Conservation (phyloP, 331 rosid species). For the Malus hybrid region DNA sequence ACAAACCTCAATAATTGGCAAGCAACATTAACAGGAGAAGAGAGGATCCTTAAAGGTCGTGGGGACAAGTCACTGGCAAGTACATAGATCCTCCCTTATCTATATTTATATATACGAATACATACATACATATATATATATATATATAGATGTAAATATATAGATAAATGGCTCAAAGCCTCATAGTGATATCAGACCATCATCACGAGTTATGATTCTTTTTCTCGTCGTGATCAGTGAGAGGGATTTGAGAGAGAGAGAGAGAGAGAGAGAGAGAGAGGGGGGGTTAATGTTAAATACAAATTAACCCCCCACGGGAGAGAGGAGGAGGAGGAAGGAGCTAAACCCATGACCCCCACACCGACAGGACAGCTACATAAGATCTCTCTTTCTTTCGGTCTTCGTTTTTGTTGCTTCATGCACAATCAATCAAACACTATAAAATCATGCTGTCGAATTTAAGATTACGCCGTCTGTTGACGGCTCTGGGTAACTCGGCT, state of each 20-base stretch:
- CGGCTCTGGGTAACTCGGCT: constrained; percentile 8
- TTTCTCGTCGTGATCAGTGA: constrained; percentile 6
- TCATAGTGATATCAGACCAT: constrained; percentile 1
- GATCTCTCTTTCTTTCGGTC: not conserved
- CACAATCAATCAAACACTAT: not conserved
- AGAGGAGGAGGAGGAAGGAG: not conserved
- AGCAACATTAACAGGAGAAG: not conserved
- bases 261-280: not conserved
- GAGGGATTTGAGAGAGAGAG: not conserved
- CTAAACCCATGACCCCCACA: constrained; percentile 17
- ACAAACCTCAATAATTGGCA: constrained; percentile 17
- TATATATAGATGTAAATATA: too few species aligned
- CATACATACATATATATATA: not conserved
- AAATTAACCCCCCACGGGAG: not conserved
- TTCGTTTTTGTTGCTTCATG: not conserved
- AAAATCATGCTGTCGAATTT: not conserved
- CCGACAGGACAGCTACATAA: constrained; percentile 9
- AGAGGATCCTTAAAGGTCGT: constrained; percentile 4
- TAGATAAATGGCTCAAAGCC: not conserved
- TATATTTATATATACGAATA: not conserved
- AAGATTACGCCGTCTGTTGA: not conserved
- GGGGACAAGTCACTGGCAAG: not conserved
- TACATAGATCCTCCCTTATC: not conserved
- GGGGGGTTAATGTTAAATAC: not conserved
- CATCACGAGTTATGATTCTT: not conserved